Percentiles rank a stretch among this genome's conserved stretches.
phyloP scores from a whole-genome alignment of 2,329 filamentous ascomycete genomes.

The Colletotrichum limetticola region DNA sequence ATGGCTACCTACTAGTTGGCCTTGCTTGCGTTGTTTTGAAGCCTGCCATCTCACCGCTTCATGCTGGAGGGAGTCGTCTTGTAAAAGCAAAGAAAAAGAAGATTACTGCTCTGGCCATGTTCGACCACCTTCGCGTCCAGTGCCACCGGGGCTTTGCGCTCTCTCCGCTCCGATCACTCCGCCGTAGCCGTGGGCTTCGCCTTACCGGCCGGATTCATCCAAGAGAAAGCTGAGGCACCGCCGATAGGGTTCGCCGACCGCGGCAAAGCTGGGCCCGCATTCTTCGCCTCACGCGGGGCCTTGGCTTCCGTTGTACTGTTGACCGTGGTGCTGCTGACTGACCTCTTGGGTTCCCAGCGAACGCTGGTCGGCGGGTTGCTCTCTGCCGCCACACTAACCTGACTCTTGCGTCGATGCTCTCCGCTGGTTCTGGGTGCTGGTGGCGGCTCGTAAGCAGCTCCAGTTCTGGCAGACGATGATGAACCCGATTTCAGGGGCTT shows the following conservation, averaged over 20 bases:
- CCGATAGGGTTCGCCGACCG: constrained; percentile 85
- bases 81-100: constrained; percentile 30
- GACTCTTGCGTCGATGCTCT: constrained; percentile 67
- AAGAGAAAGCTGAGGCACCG: constrained; percentile 92
- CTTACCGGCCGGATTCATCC: constrained; percentile 75
- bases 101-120: constrained; percentile 22
- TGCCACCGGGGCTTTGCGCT: constrained; percentile 25
- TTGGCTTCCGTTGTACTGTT: constrained; percentile 47
- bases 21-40: constrained; percentile 18
- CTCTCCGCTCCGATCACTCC: constrained; percentile 21
- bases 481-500: constrained; percentile 75
- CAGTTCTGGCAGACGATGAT: constrained; percentile 60
- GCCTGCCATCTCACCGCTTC: constrained; percentile 15
- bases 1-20: constrained; percentile 22
- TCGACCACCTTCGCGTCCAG: neutral
- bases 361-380: constrained; percentile 56
- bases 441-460: constrained; percentile 63
- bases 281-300: constrained; percentile 43
- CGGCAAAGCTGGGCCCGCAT: constrained; percentile 53
- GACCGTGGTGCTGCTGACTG: constrained; percentile 47
- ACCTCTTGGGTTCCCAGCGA: constrained; percentile 67
- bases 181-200: constrained; percentile 48
- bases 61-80: constrained; percentile 6
- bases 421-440: constrained; percentile 55
- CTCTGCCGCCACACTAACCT: constrained; percentile 62